Conservation (phyloP, 1,284 basidiomycete genomes). For the Coniferiporia weirii region DNA sequence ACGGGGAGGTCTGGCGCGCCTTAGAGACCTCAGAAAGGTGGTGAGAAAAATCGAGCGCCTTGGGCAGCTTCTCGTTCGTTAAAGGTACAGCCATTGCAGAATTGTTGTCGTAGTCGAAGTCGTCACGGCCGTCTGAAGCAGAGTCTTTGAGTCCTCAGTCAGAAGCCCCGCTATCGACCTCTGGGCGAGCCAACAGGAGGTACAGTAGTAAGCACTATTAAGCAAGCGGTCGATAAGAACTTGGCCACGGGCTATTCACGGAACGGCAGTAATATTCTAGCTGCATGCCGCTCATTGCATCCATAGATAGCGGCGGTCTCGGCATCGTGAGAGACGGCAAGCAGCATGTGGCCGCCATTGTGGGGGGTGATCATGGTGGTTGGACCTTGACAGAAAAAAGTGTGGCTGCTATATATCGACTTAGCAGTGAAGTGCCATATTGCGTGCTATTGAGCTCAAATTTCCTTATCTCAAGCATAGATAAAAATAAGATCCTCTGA, state of each 20-base stretch:
- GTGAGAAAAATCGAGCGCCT: slow-evolving; percentile 53
- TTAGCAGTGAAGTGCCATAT: not conserved
- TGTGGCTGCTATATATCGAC: not conserved
- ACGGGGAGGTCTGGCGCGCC: slow-evolving; percentile 48
- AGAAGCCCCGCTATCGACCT: no score
- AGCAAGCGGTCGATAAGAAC: not conserved
- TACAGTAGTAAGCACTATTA: not conserved
- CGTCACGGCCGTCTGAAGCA: not conserved
- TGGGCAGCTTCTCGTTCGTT: slow-evolving; percentile 22
- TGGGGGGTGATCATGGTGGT: not conserved
- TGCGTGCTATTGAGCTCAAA: not conserved
- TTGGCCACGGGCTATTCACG: not conserved
- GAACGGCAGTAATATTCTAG: not conserved
- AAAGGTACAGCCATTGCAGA: not conserved
- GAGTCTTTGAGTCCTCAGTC: no score
- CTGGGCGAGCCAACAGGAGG: not conserved
- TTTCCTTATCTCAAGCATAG: not conserved
- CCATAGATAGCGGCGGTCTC: not conserved
- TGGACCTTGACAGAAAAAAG: not conserved
- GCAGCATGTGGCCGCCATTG: not conserved
- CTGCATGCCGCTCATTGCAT: not conserved
- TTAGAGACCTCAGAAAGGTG: slow-evolving; percentile 54
- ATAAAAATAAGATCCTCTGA: not conserved
- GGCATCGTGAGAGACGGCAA: not conserved
- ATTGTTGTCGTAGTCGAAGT: not conserved